Evolutionary conservation across 805 yeast genomes (phyloP), one percentile per base, ranked within the genome.

Genomic region (Torulaspora maleeae): DNA sequence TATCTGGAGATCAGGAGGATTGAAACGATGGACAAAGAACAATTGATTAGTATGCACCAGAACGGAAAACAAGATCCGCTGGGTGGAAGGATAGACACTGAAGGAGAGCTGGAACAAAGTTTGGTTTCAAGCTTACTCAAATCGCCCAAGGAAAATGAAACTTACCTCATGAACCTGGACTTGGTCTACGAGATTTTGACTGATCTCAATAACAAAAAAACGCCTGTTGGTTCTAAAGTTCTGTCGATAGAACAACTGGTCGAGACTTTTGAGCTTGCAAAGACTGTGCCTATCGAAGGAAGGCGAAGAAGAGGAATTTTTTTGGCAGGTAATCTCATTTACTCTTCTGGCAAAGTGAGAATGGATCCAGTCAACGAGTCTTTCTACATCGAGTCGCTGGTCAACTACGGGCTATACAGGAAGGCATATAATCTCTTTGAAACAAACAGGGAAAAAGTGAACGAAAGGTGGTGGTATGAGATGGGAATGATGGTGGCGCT

Each of bases 381-480:
- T 2, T 68, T 74, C 32, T 77, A 71, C 51, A 73, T 78, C 16
- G 75, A 73, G 44, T 53, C 78, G 0, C 60, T 78, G 34, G 55
- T 72, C 15, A 55, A 60, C 5, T 63, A 59, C 50, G 62, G 64
- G 1, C 51, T 68, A 3, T 59, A 55, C 43, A 49, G 59, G 7
- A 60, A 64, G 29, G 80, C 80, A 0, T 56, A 58, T 5, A 48
- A 59, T 7, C 57, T 77, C 15, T 72, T 71, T 50, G 50, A 58
- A 13, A 55, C 70, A 1, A 61, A 71, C 43, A 55, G 61, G 38
- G 58, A 49, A 2, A 70, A 70, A 27, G 55, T 64, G 5, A 69
- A 71, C 25, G 70, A 75, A 47, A 58, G 79, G 43, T 78, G 79
- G 69, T 78, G 82, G 82, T 61, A 64, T 47, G 82, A 77, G 41